phyloP scores from a whole-genome alignment of 306 rosid genomes.

The Malus sieversii region DNA sequence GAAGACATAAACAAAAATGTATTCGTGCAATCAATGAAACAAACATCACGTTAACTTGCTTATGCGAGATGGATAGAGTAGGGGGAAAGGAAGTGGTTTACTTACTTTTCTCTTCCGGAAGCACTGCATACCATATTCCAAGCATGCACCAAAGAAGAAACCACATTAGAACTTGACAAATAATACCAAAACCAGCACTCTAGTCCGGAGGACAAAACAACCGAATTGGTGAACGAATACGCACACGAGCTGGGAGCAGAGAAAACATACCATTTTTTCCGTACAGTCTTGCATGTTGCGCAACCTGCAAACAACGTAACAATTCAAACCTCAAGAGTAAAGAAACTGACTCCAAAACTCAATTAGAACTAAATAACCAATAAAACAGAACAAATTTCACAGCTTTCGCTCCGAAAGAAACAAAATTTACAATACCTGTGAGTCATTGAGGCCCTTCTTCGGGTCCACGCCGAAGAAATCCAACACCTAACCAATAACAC shows the following conservation, averaged over 20 bases:
- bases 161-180: constrained; percentile 24
- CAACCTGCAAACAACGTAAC: constrained; percentile 42
- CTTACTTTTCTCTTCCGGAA: constrained; percentile 87
- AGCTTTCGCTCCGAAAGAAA: not conserved
- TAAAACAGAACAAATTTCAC: not conserved
- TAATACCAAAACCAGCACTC: not conserved
- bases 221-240: not conserved
- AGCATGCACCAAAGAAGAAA: constrained; percentile 41
- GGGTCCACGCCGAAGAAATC: constrained; percentile 83
- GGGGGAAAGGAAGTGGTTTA: constrained; percentile 17
- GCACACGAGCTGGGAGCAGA: not conserved
- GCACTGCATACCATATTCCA: constrained; percentile 42
- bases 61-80: not conserved
- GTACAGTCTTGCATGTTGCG: constrained; percentile 55
- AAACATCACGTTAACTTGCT: not conserved
- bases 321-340: not conserved
- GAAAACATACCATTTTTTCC: constrained; percentile 69
- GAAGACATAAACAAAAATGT: not conserved
- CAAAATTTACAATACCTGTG: constrained; percentile 44
- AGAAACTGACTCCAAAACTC: not conserved
- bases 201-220: not conserved
- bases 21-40: not conserved
- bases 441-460: constrained; percentile 62
- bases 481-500: constrained; percentile 46
- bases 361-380: not conserved